Conservation (phyloP, 1,139 yeast species). For the Blastobotrys apis region DNA sequence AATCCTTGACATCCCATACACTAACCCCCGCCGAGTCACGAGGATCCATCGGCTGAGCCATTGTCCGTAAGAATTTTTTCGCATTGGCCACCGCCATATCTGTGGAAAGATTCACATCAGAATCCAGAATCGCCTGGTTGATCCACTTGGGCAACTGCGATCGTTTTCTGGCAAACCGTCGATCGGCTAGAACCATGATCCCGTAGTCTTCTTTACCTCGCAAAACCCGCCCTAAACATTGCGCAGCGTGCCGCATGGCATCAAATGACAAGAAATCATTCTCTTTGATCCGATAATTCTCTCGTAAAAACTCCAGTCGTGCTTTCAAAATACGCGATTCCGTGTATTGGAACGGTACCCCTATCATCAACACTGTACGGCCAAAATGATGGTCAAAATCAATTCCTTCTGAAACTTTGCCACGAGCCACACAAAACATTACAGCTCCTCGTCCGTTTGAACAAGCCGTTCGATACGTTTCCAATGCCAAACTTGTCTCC, state of each 20-base stretch:
- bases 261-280: slow-evolving; percentile 94
- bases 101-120: slow-evolving; percentile 86
- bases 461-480: slow-evolving; percentile 94
- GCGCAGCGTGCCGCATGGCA: slow-evolving; percentile 99
- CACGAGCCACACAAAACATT: slow-evolving; percentile 94
- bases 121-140: slow-evolving; percentile 84
- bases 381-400: slow-evolving; percentile 99
- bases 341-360: slow-evolving; percentile 97
- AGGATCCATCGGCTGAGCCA: slow-evolving; percentile 92
- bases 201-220: slow-evolving; percentile 99
- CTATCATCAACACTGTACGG: slow-evolving; percentile 95
- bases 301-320: slow-evolving; percentile 85
- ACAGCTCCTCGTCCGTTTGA: slow-evolving; percentile 98
- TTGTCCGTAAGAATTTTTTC: slow-evolving; percentile 80
- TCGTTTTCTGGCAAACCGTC: slow-evolving; percentile 83
- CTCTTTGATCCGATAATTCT: slow-evolving; percentile 86
- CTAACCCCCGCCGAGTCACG: slow-evolving; percentile 93
- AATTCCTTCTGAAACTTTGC: slow-evolving; percentile 96
- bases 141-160: slow-evolving; percentile 95
- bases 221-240: slow-evolving; percentile 91
- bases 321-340: slow-evolving; percentile 95
- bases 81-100: slow-evolving; percentile 98
- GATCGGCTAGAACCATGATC: slow-evolving; percentile 94
- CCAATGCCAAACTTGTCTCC: slow-evolving; percentile 91
- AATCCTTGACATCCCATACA: slow-evolving; percentile 80